Percentiles rank a stretch among this genome's conserved stretches.
These are phyloP conservation scores for Cadophora luteo-olivacea DNA, from an alignment of 2,329 filamentous ascomycete genomes.

Conservation along the genomic window DNA sequence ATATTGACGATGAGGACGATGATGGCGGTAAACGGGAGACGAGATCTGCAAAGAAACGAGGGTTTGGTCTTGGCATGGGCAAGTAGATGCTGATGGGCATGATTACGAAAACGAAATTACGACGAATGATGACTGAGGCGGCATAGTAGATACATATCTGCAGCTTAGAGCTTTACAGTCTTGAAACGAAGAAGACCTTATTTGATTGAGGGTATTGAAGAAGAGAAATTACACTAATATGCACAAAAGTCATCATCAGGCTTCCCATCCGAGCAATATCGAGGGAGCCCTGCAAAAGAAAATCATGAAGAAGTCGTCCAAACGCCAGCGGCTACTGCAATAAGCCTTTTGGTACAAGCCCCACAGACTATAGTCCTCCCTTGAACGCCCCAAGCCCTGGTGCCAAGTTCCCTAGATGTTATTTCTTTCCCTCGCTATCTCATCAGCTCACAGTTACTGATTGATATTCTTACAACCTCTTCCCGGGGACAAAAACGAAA, in stretches of 20 bases:
- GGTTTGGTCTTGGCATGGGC: constrained; percentile 30
- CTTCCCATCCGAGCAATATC: not conserved
- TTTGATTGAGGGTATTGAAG: constrained; percentile 18
- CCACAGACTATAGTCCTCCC: not conserved
- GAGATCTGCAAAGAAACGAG: constrained; percentile 61
- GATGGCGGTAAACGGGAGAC: constrained; percentile 54
- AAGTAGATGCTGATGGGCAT: constrained; percentile 15
- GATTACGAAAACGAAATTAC: constrained; percentile 11
- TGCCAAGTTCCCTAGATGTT: not conserved
- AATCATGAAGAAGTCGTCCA: constrained; percentile 11
- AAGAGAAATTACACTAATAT: constrained; percentile 17
- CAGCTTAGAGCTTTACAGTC: constrained; percentile 16
- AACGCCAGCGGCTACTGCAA: constrained; percentile 11
- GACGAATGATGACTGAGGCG: not conserved
- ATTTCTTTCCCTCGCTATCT: not conserved
- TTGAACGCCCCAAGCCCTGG: constrained; percentile 14
- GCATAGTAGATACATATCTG: constrained; percentile 12
- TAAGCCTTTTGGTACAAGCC: constrained; percentile 7
- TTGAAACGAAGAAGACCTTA: not conserved
- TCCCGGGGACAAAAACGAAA: constrained; percentile 95
- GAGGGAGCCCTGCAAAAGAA: constrained; percentile 2
- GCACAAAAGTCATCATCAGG: not conserved
- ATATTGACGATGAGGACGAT: constrained; percentile 62
- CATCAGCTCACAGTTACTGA: not conserved
- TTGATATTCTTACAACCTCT: constrained; percentile 63